Conservation (phyloP, 768 basidiomycete species). For the Dentipellis fragilis region DNA sequence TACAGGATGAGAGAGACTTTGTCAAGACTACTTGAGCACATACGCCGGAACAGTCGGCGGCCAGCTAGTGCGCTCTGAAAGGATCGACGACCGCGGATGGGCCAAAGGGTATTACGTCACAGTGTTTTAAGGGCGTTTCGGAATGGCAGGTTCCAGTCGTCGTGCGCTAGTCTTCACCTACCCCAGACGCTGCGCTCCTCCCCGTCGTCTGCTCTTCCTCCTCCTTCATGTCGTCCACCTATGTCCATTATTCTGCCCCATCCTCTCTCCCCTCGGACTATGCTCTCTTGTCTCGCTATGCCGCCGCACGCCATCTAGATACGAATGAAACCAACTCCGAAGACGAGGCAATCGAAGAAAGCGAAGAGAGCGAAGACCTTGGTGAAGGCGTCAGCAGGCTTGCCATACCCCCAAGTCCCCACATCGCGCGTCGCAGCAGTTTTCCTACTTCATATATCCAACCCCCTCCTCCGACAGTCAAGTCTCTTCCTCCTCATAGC, state of each 20-base stretch:
- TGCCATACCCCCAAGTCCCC: not conserved
- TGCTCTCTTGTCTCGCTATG: conserved; percentile 46
- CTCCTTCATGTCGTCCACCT: conserved; percentile 26
- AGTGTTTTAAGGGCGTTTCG: too few relatives aligned
- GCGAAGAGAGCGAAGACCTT: conserved; percentile 3
- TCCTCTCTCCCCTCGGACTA: conserved; percentile 59
- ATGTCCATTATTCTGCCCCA: conserved; percentile 39
- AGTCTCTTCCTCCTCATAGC: conserved; percentile 20
- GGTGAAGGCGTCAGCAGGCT: not conserved
- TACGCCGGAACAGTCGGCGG: too few relatives aligned
- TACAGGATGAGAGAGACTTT: too few relatives aligned
- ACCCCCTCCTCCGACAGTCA: conserved; percentile 23
- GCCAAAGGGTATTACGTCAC: too few relatives aligned
- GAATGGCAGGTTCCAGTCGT: too few relatives aligned
- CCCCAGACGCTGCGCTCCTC: too few relatives aligned
- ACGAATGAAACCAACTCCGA: conserved; percentile 9
- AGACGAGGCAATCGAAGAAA: conserved; percentile 12
- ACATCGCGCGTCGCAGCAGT: conserved; percentile 16
- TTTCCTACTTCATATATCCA: conserved; percentile 27
- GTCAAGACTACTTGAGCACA: too few relatives aligned
- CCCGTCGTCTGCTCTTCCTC: too few relatives aligned
- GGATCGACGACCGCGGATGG: too few relatives aligned
- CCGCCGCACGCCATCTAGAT: conserved; percentile 14
- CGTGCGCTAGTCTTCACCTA: too few relatives aligned
- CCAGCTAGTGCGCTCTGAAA: too few relatives aligned